These are phyloP conservation scores for Euclidium syriacum DNA, from an alignment of 345 rosid genomes.

Conservation along the genomic window DNA sequence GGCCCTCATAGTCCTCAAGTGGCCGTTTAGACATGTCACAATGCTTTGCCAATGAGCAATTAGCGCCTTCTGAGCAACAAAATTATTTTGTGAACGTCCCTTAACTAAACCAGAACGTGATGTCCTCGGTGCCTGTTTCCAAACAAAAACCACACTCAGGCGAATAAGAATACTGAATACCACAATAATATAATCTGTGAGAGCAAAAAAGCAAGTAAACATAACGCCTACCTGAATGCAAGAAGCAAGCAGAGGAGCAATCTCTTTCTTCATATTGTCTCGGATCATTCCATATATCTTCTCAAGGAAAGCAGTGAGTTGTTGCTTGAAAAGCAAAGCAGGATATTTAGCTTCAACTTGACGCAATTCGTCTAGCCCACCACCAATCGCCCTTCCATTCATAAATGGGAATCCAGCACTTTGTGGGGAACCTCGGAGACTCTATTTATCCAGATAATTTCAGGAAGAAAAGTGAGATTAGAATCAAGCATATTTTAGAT, in stretches of 20 bases:
- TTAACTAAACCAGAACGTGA: conserved; percentile 79
- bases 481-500: neutral
- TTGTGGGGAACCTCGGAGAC: conserved; percentile 78
- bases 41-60: conserved; percentile 96
- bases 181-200: conserved; percentile 3
- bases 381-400: conserved; percentile 45
- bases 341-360: conserved; percentile 98
- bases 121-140: conserved; percentile 77
- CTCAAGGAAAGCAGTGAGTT: conserved; percentile 97
- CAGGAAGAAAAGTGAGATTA: conserved; percentile 7
- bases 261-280: conserved; percentile 91
- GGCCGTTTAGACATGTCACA: conserved; percentile 62
- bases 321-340: conserved; percentile 92
- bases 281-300: conserved; percentile 97
- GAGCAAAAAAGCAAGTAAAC: neutral
- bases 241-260: conserved; percentile 76
- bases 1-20: conserved; percentile 77
- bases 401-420: conserved; percentile 78
- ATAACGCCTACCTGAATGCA: conserved; percentile 74
- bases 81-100: conserved; percentile 85
- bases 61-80: conserved; percentile 76
- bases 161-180: too few relatives aligned
- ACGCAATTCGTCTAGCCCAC: conserved; percentile 63
- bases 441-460: conserved; percentile 41
- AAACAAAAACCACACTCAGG: conserved; percentile 18